These are phyloP conservation scores for Acer yangbiense DNA, from an alignment of 345 rosid genomes.

Conservation along the genomic window DNA sequence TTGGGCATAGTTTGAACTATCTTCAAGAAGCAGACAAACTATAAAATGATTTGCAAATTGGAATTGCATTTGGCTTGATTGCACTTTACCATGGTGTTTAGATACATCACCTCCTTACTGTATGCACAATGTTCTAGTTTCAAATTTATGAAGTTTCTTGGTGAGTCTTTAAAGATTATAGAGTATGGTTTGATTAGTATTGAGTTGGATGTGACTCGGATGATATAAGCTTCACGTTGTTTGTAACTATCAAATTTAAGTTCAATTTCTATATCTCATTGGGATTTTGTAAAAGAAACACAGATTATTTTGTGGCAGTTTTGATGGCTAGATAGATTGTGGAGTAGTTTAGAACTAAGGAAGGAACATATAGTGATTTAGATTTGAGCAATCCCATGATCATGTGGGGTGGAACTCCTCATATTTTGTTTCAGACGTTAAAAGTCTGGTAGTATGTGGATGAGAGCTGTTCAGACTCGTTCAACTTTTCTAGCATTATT, in stretches of 20 bases:
- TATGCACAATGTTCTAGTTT: neutral
- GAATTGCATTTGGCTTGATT: neutral
- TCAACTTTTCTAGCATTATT: neutral
- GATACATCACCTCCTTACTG: neutral
- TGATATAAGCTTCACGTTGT: neutral
- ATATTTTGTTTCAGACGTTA: neutral
- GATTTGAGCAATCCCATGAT: neutral
- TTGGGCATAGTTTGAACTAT: neutral
- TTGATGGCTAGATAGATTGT: neutral
- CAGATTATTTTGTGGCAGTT: neutral
- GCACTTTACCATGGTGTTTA: neutral
- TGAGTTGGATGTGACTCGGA: constrained; percentile 2
- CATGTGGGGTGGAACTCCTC: neutral
- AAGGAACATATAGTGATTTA: neutral
- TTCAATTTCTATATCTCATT: neutral
- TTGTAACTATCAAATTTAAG: neutral
- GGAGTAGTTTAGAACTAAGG: neutral
- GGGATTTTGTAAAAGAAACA: neutral
- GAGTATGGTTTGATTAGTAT: neutral
- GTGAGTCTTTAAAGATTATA: neutral
- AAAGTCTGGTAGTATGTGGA: neutral
- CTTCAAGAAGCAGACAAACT: neutral
- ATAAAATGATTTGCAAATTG: neutral
- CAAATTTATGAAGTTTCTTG: neutral
- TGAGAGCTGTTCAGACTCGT: neutral